Percentiles rank a stretch among this genome's conserved stretches.
Conservation (phyloP, 2,329 filamentous ascomycete species). For the Niveomyces coronatus region DNA sequence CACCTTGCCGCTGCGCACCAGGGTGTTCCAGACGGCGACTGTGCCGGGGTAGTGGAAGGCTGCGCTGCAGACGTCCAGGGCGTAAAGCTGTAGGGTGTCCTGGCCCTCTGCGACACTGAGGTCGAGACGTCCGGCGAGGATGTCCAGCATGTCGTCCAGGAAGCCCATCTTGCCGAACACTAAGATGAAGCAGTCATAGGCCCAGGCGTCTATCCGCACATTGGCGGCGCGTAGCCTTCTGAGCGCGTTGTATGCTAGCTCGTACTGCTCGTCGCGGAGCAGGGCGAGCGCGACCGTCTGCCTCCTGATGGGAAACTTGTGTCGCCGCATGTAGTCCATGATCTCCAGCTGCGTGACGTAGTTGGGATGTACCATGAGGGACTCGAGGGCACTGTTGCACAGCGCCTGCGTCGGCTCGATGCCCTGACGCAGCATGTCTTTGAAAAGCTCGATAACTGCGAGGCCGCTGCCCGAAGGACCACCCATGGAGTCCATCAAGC, state of each 20-base stretch:
- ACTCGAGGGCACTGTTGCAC: constrained; percentile 63
- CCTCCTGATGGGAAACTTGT: constrained; percentile 51
- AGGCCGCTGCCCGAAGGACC: constrained; percentile 56
- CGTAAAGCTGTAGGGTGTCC: constrained; percentile 52
- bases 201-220: constrained; percentile 54
- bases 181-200: constrained; percentile 69
- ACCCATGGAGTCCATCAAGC: constrained; percentile 62
- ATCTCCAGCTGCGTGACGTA: constrained; percentile 65
- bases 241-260: constrained; percentile 64
- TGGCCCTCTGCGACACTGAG: constrained; percentile 23
- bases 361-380: constrained; percentile 74
- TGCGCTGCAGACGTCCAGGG: constrained; percentile 66
- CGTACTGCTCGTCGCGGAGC: constrained; percentile 71
- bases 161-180: constrained; percentile 62
- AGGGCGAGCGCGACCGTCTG: constrained; percentile 63
- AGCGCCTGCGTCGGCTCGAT: constrained; percentile 55
- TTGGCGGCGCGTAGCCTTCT: constrained; percentile 52
- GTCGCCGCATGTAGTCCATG: constrained; percentile 60
- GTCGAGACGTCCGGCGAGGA: constrained; percentile 49
- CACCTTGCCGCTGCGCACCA: constrained; percentile 37
- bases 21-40: constrained; percentile 59
- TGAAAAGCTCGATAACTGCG: constrained; percentile 51
- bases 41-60: constrained; percentile 54
- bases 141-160: constrained; percentile 62
- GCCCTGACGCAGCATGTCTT: constrained; percentile 56